A percentile compares a stretch with the other conserved stretches of the same genome.
These are phyloP conservation scores for Aphanomyces euteiches DNA, from an alignment of 352 stramenopile genomes.

Conservation along the genomic window DNA sequence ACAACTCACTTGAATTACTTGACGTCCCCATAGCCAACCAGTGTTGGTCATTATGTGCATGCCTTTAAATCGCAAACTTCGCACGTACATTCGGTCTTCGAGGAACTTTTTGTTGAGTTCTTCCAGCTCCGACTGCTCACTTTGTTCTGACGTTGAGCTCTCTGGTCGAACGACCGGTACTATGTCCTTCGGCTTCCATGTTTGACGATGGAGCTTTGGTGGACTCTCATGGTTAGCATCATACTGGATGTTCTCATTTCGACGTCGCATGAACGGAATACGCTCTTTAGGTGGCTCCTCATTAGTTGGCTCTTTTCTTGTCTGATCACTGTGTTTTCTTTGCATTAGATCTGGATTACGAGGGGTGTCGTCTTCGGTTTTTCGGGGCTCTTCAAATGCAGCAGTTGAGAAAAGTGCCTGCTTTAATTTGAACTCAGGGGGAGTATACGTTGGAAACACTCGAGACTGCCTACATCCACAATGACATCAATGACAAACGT, in stretches of 20 bases:
- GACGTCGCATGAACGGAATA: slow-evolving; percentile 40
- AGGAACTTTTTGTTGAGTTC: slow-evolving; percentile 58
- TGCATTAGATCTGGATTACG: slow-evolving; percentile 5
- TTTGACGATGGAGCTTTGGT: slow-evolving; percentile 46
- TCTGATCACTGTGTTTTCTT: background rate
- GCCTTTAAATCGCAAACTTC: slow-evolving; percentile 60
- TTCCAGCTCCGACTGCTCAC: slow-evolving; percentile 31
- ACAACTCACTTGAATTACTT: slow-evolving; percentile 53
- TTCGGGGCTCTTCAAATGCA: background rate
- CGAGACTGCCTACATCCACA: background rate
- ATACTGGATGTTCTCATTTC: slow-evolving; percentile 51
- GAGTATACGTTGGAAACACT: slow-evolving; percentile 13
- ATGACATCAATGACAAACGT: too few species aligned
- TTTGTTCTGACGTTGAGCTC: background rate
- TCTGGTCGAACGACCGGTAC: background rate
- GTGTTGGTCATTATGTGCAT: slow-evolving; percentile 85
- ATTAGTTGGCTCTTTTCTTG: slow-evolving; percentile 27
- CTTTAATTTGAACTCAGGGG: slow-evolving; percentile 15
- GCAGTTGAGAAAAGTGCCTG: background rate
- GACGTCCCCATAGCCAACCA: slow-evolving; percentile 84
- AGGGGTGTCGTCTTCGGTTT: background rate
- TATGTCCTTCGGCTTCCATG: slow-evolving; percentile 12
- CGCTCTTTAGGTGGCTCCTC: background rate
- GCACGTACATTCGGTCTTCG: slow-evolving; percentile 59
- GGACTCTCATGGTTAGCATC: slow-evolving; percentile 63